Conservation (phyloP, 192 early-diverging fungal species). For the Coemansia sp. region DNA sequence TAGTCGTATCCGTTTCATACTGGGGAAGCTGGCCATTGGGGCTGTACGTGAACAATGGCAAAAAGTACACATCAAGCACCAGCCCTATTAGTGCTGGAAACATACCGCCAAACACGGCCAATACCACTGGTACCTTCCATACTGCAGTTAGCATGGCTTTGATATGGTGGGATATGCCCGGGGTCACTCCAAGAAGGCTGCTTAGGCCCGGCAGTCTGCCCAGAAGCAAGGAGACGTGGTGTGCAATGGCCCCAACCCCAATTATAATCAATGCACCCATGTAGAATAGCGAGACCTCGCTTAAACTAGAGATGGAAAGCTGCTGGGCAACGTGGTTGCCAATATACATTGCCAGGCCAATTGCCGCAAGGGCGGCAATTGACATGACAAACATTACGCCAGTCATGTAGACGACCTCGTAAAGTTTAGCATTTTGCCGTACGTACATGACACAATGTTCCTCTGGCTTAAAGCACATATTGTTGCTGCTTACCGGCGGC, state of each 20-base stretch:
- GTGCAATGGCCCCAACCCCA: background rate
- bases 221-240: background rate
- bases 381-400: background rate
- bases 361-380: background rate
- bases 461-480: background rate
- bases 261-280: background rate
- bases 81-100: no score
- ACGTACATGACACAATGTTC: slow-evolving; percentile 5
- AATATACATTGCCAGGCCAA: background rate
- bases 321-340: background rate
- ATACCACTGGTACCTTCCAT: no score
- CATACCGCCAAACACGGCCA: no score
- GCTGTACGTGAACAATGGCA: no score
- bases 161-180: no score
- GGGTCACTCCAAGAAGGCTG: no score
- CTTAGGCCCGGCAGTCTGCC: no score
- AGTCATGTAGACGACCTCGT: background rate
- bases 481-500: background rate
- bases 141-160: no score
- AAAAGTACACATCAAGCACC: no score
- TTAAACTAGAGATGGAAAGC: background rate
- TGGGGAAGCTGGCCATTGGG: no score
- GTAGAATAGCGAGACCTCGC: background rate
- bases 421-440: background rate
- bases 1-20: no score